phyloP scores from a whole-genome alignment of 257 asterid species.

The Jacaranda mimosifolia region DNA sequence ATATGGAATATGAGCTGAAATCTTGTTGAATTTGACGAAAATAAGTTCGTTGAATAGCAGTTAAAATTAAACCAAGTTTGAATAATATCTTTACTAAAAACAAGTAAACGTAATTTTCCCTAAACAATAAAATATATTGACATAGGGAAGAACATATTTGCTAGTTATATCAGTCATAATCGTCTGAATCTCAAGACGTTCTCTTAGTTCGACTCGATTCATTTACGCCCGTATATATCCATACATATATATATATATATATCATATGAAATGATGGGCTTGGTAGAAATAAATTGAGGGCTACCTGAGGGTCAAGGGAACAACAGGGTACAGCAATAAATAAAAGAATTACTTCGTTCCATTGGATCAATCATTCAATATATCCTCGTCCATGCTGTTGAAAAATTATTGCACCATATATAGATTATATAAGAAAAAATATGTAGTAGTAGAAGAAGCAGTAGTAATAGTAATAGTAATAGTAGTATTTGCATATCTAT shows the following conservation, averaged over 20 bases:
- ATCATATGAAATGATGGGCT: neutral
- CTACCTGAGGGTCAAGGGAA: constrained; percentile 35
- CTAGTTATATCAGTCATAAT: neutral
- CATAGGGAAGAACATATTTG: constrained; percentile 10
- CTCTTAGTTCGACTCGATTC: neutral
- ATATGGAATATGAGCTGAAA: neutral
- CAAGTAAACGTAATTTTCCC: neutral
- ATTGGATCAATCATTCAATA: constrained; percentile 53
- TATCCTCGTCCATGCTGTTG: constrained; percentile 48
- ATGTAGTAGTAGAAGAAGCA: neutral
- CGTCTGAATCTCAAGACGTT: neutral
- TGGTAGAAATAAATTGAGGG: constrained; percentile 29
- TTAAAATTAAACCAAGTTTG: too few relatives aligned
- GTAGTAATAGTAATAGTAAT: neutral
- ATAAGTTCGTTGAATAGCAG: neutral
- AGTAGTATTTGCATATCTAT: constrained; percentile 35
- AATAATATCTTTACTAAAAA: neutral
- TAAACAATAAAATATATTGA: constrained; percentile 22
- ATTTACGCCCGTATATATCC: neutral
- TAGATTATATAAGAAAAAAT: constrained; percentile 17
- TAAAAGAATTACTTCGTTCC: constrained; percentile 37
- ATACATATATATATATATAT: neutral
- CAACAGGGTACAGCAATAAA: constrained; percentile 47
- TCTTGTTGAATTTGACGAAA: neutral
- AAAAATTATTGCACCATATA: constrained; percentile 37